Base-by-base conservation (phyloP, 2,329 filamentous ascomycete genomes). In the Xylariaceae sp. region DNA sequence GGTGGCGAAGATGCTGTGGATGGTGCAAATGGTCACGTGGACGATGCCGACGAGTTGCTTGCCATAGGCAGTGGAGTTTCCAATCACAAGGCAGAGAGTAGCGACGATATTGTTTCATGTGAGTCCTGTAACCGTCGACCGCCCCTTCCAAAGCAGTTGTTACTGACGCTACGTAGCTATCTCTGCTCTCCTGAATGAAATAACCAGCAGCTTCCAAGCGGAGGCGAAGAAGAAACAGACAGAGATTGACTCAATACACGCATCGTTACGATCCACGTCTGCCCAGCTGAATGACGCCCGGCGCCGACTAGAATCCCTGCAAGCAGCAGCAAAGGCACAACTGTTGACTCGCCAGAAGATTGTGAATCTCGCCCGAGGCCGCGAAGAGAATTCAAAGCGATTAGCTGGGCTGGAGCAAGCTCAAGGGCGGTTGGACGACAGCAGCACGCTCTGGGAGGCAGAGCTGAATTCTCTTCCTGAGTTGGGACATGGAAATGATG, bases 161-260 rank as follows among this genome's bases (percentile, higher is more conserved):
- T 51, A 46, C 49, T 58, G 10, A 56, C 42, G 7, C 16, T 16
- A 7, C 22, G 14, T 18, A 85, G 88, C 92, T 45, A 92, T 97
- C 63, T 89, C 89, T 41, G 86, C 90, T 59, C 84, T 96, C 45
- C 79, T 99, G 18, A 84, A 83, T 41, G 86, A 91, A 60, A 89
- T 91, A 5, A 85, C 91, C 45, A 80, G 84, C 41, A 84, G 90
- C 42, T 93, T 97, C 67, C 87, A 89, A 50, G 78, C 84, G 45
- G 89, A 93, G 68, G 83, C 96, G 57, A 88, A 87, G 61, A 79
- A 87, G 42, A 96, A 96, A 67, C 92, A 97, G 72, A 80, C 87
- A 45, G 81, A 86, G 31, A 87, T 97, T 48, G 91, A 97, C 66
- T 79, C 84, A 14, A 84, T 95, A 34, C 93, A 97, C 69, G 77